phyloP scores from a whole-genome alignment of 73 alveolate species.

The Paramecium sonneborni region DNA sequence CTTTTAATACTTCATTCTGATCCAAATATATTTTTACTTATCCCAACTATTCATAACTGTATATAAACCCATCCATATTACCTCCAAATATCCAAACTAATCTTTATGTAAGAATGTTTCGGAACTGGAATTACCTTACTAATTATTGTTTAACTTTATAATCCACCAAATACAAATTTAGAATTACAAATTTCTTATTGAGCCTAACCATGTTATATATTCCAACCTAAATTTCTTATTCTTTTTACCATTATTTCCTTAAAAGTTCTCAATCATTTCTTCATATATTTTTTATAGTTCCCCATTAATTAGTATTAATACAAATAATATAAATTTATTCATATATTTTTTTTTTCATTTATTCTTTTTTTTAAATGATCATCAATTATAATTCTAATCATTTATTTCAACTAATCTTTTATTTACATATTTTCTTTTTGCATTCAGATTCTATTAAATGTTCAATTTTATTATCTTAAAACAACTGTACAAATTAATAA shows the following conservation, averaged over 20 bases:
- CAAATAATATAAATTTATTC: not conserved
- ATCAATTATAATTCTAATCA: too few relatives aligned
- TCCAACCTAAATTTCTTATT: not conserved
- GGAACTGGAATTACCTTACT: not conserved
- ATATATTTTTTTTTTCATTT: too few relatives aligned
- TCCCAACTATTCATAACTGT: not conserved
- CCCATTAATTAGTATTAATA: not conserved
- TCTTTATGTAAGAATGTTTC: not conserved
- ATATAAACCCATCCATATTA: not conserved
- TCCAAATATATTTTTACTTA: not conserved
- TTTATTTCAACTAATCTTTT: too few relatives aligned
- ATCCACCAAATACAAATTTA: not conserved
- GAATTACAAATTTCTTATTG: not conserved
- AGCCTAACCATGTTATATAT: not conserved
- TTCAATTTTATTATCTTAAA: too few relatives aligned
- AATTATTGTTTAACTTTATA: not conserved
- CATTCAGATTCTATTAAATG: too few relatives aligned
- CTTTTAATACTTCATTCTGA: not conserved
- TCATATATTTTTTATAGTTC: not conserved
- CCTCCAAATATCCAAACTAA: not conserved
- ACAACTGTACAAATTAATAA: too few relatives aligned
- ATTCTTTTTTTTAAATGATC: too few relatives aligned
- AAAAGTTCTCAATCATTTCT: not conserved
- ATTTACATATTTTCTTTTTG: too few relatives aligned
- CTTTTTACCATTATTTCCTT: not conserved